These are phyloP conservation scores for Rhinocladiella similis DNA, from an alignment of 2,329 filamentous ascomycete species.

Conservation along the genomic window DNA sequence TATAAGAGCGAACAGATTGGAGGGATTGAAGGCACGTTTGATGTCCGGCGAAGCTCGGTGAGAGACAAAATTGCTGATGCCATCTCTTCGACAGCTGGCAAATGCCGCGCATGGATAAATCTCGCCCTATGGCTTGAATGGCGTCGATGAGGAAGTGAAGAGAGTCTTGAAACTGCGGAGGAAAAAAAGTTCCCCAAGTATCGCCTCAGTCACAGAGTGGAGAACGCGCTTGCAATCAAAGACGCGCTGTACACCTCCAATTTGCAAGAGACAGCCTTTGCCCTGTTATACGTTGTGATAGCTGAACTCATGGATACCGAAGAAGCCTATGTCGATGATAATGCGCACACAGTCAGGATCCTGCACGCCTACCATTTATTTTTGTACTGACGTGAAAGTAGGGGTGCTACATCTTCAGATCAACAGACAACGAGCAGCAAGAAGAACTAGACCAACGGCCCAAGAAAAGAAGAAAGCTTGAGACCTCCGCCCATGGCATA, in stretches of 20 bases:
- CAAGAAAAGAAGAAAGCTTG: conserved; percentile 59
- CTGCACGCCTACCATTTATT: background rate
- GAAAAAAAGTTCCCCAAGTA: conserved; percentile 4
- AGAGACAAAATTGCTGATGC: conserved; percentile 31
- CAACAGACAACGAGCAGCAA: conserved; percentile 12
- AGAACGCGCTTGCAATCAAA: conserved; percentile 2
- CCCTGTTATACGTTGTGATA: background rate
- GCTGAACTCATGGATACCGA: background rate
- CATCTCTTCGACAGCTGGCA: conserved; percentile 31
- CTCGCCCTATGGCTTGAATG: no score
- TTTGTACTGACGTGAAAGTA: conserved; percentile 3
- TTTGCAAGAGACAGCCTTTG: background rate
- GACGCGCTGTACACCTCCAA: conserved; percentile 1
- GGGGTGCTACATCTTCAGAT: conserved; percentile 29
- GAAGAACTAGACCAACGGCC: conserved; percentile 42
- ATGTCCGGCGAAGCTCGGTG: conserved; percentile 27
- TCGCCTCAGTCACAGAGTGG: background rate
- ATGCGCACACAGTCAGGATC: conserved; percentile 15
- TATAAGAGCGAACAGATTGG: conserved; percentile 22
- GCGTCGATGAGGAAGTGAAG: no score
- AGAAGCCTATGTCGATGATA: conserved; percentile 14
- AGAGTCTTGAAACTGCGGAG: background rate
- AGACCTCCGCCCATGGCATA: conserved; percentile 35
- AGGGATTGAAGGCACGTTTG: conserved; percentile 27
- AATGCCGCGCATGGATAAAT: conserved; percentile 26